Base-by-base conservation (phyloP, 2,329 filamentous ascomycete species). In the Thelonectria rubi region DNA sequence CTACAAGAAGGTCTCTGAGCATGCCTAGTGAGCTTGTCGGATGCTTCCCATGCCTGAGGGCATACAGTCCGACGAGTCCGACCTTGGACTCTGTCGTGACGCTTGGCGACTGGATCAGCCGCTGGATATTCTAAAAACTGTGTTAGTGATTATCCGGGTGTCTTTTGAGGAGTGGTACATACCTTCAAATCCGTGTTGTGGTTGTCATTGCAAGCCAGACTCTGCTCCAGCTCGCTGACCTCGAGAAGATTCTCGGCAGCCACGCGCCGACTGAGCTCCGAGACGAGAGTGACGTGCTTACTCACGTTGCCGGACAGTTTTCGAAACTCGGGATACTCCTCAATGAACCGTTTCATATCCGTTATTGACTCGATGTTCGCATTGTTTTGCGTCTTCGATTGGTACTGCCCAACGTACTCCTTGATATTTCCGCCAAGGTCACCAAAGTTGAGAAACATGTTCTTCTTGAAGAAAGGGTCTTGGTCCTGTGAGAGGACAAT, bases 291-390 rank as follows among this genome's bases (percentile, higher is more conserved):
- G 59, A 99, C 96, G 75, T 99, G 95, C 75, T 99, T 99, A 80
- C 94, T 98, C 55, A 99, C 95, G 69, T 99, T 99, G 39, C 95
- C 94, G 2, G 95, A 97, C 1, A 99, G 86, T 73, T 97, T 97
- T 60, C 95, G 89, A 77, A 99, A 99, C 75, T 99, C 95, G 2
- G 95, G 95, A 74, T 98, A 99, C 73, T 99, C 95, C 77, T 99
- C 95, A 57, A 99, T 96, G 71, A 99, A 99, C 45, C 94, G 92
- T 77, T 99, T 99, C 96, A 99, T 99, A 75, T 99, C 95, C 57
- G 91, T 86, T 74, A 99, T 98, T 15, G 94, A 97, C 74, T 99
- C 95, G 63, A 99, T 94, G 74, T 97, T 95, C 75, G 93, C 92
- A 71, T 90, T 97, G 71, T 91, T 97, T 74, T 98, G 94, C n/a